Conservation (phyloP, 345 rosid genomes). For the Boechera retrofracta region DNA sequence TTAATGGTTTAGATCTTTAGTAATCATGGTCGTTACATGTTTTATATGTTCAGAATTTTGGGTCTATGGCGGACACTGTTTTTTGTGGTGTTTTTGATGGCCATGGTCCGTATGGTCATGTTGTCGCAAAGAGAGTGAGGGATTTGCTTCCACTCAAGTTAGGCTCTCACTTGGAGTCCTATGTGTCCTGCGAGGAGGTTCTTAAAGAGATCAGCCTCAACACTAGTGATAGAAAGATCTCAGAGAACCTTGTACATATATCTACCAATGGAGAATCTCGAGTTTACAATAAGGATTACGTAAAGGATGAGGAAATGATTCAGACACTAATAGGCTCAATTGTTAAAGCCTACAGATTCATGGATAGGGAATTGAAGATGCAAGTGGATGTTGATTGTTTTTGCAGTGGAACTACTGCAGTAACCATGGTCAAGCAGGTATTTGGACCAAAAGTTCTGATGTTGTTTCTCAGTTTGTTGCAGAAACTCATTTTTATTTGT, state of each 20-base stretch:
- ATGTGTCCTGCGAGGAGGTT: conserved; percentile 59
- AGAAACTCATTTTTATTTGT: not conserved
- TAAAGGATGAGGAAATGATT: conserved; percentile 59
- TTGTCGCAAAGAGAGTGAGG: conserved; percentile 94
- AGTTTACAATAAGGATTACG: conserved; percentile 55
- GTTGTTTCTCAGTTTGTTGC: conserved; percentile 26
- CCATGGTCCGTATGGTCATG: conserved; percentile 94
- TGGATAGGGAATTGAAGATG: conserved; percentile 90
- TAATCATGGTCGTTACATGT: conserved; percentile 15
- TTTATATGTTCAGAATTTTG: conserved; percentile 70
- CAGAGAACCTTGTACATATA: conserved; percentile 63
- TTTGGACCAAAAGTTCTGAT: conserved; percentile 12
- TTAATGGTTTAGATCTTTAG: conserved; percentile 12
- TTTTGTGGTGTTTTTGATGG: conserved; percentile 99
- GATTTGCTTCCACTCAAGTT: conserved; percentile 87
- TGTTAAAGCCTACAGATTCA: conserved; percentile 74
- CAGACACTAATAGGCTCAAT: conserved; percentile 64
- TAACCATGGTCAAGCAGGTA: conserved; percentile 90
- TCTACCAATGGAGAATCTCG: conserved; percentile 73
- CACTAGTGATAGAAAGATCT: conserved; percentile 55
- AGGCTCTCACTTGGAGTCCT: conserved; percentile 75
- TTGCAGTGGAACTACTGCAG: conserved; percentile 96
- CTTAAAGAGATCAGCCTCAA: conserved; percentile 67
- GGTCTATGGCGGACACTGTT: conserved; percentile 71
- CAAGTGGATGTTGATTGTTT: conserved; percentile 86